Evolutionary conservation across 192 early-diverging fungal genomes (phyloP).

Genomic region (Backusella westeae): DNA sequence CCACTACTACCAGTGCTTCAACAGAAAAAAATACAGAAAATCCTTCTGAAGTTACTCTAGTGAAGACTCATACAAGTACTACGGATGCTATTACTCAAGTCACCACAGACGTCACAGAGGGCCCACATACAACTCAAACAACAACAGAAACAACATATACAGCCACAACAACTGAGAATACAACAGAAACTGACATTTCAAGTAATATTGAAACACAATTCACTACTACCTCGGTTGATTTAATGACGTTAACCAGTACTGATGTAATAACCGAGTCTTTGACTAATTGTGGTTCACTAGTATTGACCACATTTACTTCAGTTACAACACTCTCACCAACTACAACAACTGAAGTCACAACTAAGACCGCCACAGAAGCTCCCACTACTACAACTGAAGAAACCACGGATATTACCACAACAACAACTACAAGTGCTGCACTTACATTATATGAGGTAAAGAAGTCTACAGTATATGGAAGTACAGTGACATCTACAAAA

Average conservation of each 20-base stretch:
- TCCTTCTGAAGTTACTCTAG: background rate
- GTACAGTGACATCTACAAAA: background rate
- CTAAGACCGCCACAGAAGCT: background rate
- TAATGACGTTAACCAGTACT: background rate
- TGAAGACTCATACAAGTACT: background rate
- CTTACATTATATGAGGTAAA: background rate
- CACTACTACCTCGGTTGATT: background rate
- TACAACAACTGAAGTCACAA: background rate
- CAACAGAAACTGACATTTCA: background rate
- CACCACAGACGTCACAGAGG: background rate
- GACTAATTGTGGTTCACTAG: background rate
- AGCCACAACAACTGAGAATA: background rate
- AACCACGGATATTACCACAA: background rate
- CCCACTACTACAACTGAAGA: background rate
- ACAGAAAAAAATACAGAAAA: background rate
- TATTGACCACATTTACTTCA: background rate
- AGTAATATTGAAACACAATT: background rate
- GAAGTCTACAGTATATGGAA: background rate
- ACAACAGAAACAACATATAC: background rate
- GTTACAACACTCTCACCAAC: background rate
- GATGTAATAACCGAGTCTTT: background rate
- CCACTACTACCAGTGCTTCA: background rate
- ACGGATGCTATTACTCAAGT: background rate
- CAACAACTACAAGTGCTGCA: background rate
- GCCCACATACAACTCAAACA: background rate